Evolutionary conservation across 495 filamentous ascomycete genomes (phyloP).

Genomic region (Talaromyces proteolyticus): DNA sequence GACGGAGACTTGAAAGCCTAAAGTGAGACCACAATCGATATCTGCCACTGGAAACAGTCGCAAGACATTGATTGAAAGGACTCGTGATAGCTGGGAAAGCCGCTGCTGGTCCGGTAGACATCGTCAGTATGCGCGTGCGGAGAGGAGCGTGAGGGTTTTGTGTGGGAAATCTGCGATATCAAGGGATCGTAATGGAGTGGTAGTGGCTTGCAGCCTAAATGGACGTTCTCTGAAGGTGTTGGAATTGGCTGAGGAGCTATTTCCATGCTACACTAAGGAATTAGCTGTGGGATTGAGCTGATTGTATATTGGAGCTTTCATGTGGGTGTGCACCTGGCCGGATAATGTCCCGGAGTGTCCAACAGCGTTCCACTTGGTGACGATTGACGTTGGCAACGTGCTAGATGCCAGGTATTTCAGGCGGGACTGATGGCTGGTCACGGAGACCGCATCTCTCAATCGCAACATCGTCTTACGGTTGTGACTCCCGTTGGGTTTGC

Average conservation of each 20-base stretch:
- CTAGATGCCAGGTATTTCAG: neutral
- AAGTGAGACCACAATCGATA: neutral
- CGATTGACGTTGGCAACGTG: neutral
- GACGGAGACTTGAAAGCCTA: neutral
- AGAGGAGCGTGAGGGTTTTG: no score
- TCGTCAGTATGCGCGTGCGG: neutral
- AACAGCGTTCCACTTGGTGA: neutral
- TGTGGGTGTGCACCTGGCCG: no score
- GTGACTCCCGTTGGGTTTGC: slow-evolving; percentile 9
- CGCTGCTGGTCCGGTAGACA: neutral
- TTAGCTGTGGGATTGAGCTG: neutral
- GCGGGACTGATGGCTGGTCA: neutral
- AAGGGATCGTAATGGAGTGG: neutral
- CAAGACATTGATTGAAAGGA: neutral
- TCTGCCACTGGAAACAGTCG: slow-evolving; percentile 4
- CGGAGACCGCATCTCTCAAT: neutral
- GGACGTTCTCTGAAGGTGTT: slow-evolving; percentile 2
- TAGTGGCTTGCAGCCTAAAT: neutral
- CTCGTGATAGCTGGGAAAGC: neutral
- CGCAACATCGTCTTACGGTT: slow-evolving; percentile 9
- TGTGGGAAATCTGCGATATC: neutral
- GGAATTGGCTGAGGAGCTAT: neutral
- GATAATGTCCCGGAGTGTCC: neutral
- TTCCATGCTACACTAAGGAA: neutral
- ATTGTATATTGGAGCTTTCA: neutral